A percentile compares a stretch with the other conserved stretches of the same genome.
Conservation (phyloP, 768 basidiomycete species). For the Cystofilobasidium ferigula region DNA sequence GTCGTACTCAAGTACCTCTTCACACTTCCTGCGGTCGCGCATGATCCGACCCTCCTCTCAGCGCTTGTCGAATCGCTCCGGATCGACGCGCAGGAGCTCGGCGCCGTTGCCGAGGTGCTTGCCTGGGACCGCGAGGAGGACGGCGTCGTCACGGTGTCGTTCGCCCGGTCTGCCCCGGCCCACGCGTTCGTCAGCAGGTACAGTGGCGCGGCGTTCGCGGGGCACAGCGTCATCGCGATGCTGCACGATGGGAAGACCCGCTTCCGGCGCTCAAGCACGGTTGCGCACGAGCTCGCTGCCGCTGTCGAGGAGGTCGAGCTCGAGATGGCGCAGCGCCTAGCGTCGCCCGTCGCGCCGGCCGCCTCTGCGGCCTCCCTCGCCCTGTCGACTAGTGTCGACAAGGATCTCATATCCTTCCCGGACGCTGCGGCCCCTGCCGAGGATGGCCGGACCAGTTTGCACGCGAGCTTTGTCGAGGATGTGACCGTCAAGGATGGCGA, state of each 20-base stretch:
- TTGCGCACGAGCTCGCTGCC: too few species aligned
- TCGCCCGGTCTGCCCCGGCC: background rate
- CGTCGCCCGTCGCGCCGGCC: background rate
- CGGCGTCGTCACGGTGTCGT: background rate
- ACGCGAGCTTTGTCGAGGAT: conserved; percentile 39
- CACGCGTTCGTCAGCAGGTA: background rate
- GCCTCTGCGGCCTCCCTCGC: background rate
- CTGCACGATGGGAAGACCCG: background rate
- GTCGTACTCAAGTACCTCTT: background rate
- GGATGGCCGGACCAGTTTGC: background rate
- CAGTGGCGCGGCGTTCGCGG: background rate
- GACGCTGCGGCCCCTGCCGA: background rate
- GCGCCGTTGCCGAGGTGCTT: background rate
- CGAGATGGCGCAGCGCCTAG: background rate
- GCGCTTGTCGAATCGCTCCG: background rate
- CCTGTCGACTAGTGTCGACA: background rate
- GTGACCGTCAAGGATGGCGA: conserved; percentile 66
- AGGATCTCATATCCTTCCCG: background rate
- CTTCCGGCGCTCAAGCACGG: too few species aligned
- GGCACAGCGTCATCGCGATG: background rate
- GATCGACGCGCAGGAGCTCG: background rate
- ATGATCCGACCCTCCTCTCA: background rate
- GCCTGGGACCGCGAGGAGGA: background rate
- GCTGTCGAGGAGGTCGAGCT: background rate
- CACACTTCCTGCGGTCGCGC: background rate